Evolutionary conservation across 1,284 basidiomycete species (phyloP).

Genomic region (Ustilago vetiveriae): DNA sequence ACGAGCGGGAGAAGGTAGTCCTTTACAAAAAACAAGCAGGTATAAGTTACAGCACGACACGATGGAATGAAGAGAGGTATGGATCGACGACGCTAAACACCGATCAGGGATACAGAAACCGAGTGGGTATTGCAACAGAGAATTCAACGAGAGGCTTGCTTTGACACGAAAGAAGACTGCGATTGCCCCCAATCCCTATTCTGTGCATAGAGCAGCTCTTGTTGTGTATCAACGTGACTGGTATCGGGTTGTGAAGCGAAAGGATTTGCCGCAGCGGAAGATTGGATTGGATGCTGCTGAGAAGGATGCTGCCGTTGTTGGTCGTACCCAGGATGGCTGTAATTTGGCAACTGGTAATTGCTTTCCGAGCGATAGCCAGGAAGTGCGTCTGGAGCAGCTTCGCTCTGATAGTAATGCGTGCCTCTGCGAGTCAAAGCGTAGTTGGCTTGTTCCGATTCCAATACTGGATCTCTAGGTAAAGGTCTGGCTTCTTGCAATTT

Average conservation of each 20-base stretch:
- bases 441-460: constrained; percentile 26
- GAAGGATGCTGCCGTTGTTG: neutral
- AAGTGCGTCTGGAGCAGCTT: neutral
- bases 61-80: too few relatives aligned
- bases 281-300: neutral
- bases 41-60: too few relatives aligned
- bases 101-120: too few relatives aligned
- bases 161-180: constrained; percentile 10
- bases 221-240: too few relatives aligned
- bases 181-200: constrained; percentile 2
- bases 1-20: too few relatives aligned
- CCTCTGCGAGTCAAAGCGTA: constrained; percentile 21
- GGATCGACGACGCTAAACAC: too few relatives aligned
- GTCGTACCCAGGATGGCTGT: too few relatives aligned
- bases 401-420: constrained; percentile 12
- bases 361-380: neutral
- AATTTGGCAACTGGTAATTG: constrained; percentile 2
- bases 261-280: constrained; percentile 1
- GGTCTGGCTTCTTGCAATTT: constrained; percentile 27
- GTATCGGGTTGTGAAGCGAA: constrained; percentile 16
- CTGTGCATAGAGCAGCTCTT: constrained; percentile 2
- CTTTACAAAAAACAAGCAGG: too few relatives aligned
- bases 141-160: constrained; percentile 6
- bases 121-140: too few relatives aligned
- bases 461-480: constrained; percentile 10